Conservation (phyloP, 1,284 basidiomycete genomes). For the Coriolopsis trogii region DNA sequence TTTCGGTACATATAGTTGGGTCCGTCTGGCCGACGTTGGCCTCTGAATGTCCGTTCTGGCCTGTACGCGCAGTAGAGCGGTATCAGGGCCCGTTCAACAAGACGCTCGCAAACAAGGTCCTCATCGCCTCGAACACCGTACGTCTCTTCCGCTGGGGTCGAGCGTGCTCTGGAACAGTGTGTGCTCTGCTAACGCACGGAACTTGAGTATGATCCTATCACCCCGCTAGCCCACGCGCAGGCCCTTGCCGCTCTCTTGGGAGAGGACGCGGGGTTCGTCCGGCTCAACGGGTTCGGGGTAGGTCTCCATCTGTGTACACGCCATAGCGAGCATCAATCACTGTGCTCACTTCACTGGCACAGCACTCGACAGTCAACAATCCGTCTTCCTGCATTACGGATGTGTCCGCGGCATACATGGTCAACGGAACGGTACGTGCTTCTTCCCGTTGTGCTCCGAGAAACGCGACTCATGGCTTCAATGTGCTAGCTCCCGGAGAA, state of each 20-base stretch:
- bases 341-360: background rate
- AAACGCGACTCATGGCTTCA: background rate
- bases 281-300: slow-evolving; percentile 27
- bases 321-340: background rate
- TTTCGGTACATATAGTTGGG: slow-evolving; percentile 7
- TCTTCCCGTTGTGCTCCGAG: too few species aligned
- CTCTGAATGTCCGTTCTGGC: slow-evolving; percentile 19
- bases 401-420: background rate
- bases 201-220: slow-evolving; percentile 22
- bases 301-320: background rate
- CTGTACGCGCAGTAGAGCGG: slow-evolving; percentile 26
- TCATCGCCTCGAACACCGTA: slow-evolving; percentile 27
- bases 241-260: slow-evolving; percentile 19
- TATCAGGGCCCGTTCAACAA: slow-evolving; percentile 29
- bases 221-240: slow-evolving; percentile 23
- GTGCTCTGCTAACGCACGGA: background rate
- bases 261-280: slow-evolving; percentile 19
- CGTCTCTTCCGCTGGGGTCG: background rate
- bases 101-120: slow-evolving; percentile 23
- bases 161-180: background rate
- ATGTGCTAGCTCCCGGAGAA: slow-evolving; percentile 2
- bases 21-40: slow-evolving; percentile 1
- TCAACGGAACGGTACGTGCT: slow-evolving; percentile 1
- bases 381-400: background rate
- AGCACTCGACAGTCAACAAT: background rate